Base-by-base conservation (phyloP, 768 basidiomycete genomes). In the Pulveroboletus sp. region DNA sequence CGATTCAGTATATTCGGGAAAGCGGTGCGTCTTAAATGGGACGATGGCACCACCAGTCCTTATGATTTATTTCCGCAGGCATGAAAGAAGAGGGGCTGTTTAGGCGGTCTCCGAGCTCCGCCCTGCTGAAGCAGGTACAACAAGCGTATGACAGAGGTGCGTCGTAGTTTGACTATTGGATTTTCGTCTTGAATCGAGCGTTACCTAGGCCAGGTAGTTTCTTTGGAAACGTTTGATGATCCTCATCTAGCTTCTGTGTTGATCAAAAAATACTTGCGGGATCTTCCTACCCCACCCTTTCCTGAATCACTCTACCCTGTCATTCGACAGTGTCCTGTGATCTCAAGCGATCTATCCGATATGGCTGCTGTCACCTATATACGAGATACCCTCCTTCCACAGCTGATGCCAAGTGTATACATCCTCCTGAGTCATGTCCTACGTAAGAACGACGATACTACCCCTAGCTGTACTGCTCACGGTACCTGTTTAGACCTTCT, bases 71-170 rank as follows among this genome's bases (percentile, higher is more conserved):
- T 4, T 37, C 24, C 12, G 13, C 45, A 74, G 88, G 65, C 46
- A 47, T 93, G 69, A 70, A 80, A 20, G 81, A 87, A 27, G 87
- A 89, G 53, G 91, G 91, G 0, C 69, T 93, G 2, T 93, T 93
- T 67, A 76, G 91, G 47, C 77, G 89, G n/a, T 90, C 87, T 6
- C 86, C 90, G 1, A 81, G 76, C 45, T 85, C 86, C 10, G 75
- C 73, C 1, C 63, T 89, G 56, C 73, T 93, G 23, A 80, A 75
- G 50, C 82, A 89, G 51, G 89, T 84, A 11, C 82, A 87, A 58
- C 85, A 89, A 27, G 91, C 90, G 3, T 93, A 93, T 58, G 88
- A 93, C 62, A 72, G 91, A 68, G 90, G 89, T 82, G 48, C 24
- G 42, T 41, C 26, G 48, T 32, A 8, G 16, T 50, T 4, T 31